phyloP scores from a whole-genome alignment of 2,329 filamentous ascomycete species.

The Phaeosphaeria sp. region DNA sequence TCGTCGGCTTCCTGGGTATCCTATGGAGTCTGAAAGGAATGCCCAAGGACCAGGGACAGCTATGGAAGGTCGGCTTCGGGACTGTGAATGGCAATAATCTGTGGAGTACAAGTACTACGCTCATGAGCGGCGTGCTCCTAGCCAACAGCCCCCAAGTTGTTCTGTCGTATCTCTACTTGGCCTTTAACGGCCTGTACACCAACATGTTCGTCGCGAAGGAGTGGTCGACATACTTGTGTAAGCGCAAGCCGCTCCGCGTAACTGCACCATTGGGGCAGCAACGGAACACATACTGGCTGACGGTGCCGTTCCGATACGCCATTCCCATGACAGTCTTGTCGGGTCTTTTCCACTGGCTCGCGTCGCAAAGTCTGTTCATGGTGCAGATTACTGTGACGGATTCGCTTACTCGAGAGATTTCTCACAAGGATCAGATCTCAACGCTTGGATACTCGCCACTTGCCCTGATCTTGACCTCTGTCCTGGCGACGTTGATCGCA shows the following conservation, averaged over 20 bases:
- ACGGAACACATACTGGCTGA: constrained; percentile 51
- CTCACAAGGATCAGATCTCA: background rate
- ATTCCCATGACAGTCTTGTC: constrained; percentile 45
- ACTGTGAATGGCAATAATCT: constrained; percentile 18
- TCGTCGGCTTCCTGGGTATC: constrained; percentile 6
- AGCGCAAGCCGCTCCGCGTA: constrained; percentile 48
- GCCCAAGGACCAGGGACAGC: constrained; percentile 6
- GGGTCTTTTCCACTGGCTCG: constrained; percentile 51
- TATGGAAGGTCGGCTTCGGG: constrained; percentile 19
- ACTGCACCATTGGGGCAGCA: constrained; percentile 46
- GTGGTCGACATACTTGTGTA: constrained; percentile 50
- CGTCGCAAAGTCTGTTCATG: constrained; percentile 53
- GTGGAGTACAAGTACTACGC: background rate
- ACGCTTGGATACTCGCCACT: constrained; percentile 17
- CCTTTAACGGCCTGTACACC: constrained; percentile 56
- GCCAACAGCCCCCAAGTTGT: constrained; percentile 57
- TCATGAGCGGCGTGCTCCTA: constrained; percentile 38
- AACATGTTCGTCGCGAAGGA: constrained; percentile 57
- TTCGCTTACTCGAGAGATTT: background rate
- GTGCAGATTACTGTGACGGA: constrained; percentile 31
- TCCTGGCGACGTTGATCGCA: constrained; percentile 14
- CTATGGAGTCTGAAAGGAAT: constrained; percentile 4
- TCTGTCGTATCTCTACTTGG: constrained; percentile 55
- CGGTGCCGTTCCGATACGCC: constrained; percentile 48
- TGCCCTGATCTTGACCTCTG: constrained; percentile 17